Percentiles rank a stretch among this genome's conserved stretches.
Conservation (phyloP, 2,329 filamentous ascomycete species). For the Colletotrichum sp. region DNA sequence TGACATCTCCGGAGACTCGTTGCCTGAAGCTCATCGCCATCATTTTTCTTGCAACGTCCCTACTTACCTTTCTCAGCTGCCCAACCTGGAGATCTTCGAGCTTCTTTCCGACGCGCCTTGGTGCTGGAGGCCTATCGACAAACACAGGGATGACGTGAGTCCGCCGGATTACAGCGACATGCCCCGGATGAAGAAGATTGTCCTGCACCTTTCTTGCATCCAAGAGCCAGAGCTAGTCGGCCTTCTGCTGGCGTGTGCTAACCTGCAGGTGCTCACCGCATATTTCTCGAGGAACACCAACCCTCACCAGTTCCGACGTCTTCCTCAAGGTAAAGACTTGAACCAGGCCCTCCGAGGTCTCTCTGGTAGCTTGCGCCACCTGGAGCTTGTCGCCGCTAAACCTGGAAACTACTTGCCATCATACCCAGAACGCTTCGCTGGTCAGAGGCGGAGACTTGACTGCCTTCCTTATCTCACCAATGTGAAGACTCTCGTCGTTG, state of each 20-base stretch:
- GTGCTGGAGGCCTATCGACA: not conserved
- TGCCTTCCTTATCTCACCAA: not conserved
- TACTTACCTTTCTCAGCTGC: not conserved
- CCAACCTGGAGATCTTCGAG: not conserved
- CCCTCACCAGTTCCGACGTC: not conserved
- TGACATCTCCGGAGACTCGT: not conserved
- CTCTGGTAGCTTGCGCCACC: not conserved
- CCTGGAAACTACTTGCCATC: not conserved
- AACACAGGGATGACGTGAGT: not conserved
- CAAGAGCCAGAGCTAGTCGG: not conserved
- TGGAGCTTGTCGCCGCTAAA: not conserved
- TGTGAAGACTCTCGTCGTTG: not conserved
- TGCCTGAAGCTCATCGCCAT: not conserved
- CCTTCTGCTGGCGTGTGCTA: not conserved
- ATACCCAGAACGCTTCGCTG: not conserved
- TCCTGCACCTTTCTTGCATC: not conserved
- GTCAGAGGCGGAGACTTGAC: not conserved
- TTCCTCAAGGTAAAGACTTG: not conserved
- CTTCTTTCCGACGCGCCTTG: not conserved
- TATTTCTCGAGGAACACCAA: not conserved
- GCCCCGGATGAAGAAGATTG: not conserved
- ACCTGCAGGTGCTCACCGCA: not conserved
- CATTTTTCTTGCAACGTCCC: not conserved
- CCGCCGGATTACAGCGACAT: not conserved
- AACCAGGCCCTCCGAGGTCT: not conserved